Percentiles rank a stretch among this genome's conserved stretches.
Conservation (phyloP, 2,329 filamentous ascomycete genomes). For the Penicillium polonicum region DNA sequence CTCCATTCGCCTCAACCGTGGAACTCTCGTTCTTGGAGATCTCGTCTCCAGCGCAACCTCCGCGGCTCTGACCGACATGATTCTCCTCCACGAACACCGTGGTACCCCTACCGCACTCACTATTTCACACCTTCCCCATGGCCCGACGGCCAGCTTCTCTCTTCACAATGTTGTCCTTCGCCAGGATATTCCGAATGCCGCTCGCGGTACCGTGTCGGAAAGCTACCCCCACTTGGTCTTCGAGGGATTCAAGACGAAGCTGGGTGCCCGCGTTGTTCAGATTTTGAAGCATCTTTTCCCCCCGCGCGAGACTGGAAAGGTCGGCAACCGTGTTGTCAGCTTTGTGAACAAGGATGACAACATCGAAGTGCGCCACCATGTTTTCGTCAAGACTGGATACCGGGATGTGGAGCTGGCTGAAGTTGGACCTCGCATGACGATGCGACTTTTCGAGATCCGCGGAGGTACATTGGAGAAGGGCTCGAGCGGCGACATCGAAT, state of each 20-base stretch:
- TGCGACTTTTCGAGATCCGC: constrained; percentile 90
- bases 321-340: constrained; percentile 85
- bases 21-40: constrained; percentile 83
- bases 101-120: constrained; percentile 89
- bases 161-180: constrained; percentile 90
- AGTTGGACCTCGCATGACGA: constrained; percentile 94
- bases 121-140: constrained; percentile 82
- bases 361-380: constrained; percentile 89
- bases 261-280: constrained; percentile 81
- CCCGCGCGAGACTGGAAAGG: constrained; percentile 78
- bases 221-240: constrained; percentile 94
- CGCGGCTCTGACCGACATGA: constrained; percentile 76
- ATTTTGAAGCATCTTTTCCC: constrained; percentile 94
- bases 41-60: constrained; percentile 78
- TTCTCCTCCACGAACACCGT: constrained; percentile 88
- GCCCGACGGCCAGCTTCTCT: constrained; percentile 82
- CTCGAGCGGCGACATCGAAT: constrained; percentile 93
- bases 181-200: constrained; percentile 85
- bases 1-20: constrained; percentile 82
- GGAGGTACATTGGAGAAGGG: constrained; percentile 83
- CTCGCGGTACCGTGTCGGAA: constrained; percentile 85
- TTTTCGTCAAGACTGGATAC: constrained; percentile 91
- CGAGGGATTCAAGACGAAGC: constrained; percentile 79
- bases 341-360: constrained; percentile 87
- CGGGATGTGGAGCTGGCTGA: constrained; percentile 86